Percentiles rank a stretch among this genome's conserved stretches.
These are phyloP conservation scores for Vicia faba DNA, from an alignment of 306 rosid species.

Conservation along the genomic window DNA sequence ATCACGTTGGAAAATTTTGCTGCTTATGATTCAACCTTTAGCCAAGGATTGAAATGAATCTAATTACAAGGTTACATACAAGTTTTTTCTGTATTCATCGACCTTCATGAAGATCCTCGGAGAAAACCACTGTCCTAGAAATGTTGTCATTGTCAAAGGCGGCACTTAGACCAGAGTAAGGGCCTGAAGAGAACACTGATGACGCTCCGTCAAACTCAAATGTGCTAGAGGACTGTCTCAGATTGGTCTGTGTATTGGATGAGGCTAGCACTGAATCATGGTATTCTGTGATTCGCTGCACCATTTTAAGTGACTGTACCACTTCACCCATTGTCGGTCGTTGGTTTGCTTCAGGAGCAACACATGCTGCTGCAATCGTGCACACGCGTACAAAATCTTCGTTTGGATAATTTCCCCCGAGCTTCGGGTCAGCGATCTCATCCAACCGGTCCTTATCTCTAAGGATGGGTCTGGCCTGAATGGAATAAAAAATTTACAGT, in stretches of 20 bases:
- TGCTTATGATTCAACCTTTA: slow-evolving; percentile 32
- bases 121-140: slow-evolving; percentile 82
- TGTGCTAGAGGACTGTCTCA: slow-evolving; percentile 86
- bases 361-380: slow-evolving; percentile 98
- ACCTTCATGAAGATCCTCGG: slow-evolving; percentile 99
- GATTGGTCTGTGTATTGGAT: slow-evolving; percentile 67
- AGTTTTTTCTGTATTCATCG: slow-evolving; percentile 49
- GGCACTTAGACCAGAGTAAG: slow-evolving; percentile 83
- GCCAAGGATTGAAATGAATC: slow-evolving; percentile 31
- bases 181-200: slow-evolving; percentile 94
- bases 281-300: slow-evolving; percentile 81
- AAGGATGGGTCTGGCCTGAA: slow-evolving; percentile 95
- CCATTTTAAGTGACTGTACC: slow-evolving; percentile 98
- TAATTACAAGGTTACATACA: slow-evolving; percentile 29
- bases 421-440: slow-evolving; percentile 79
- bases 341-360: slow-evolving; percentile 94
- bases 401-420: slow-evolving; percentile 84
- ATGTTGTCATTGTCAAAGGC: slow-evolving; percentile 75
- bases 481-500: slow-evolving; percentile 36
- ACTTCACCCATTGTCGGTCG: slow-evolving; percentile 99
- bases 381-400: slow-evolving; percentile 93
- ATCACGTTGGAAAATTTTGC: slow-evolving; percentile 34
- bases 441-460: slow-evolving; percentile 89
- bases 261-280: slow-evolving; percentile 62
- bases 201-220: slow-evolving; percentile 93